Evolutionary conservation across 345 rosid species (phyloP).

Genomic region (Camelina neglecta): DNA sequence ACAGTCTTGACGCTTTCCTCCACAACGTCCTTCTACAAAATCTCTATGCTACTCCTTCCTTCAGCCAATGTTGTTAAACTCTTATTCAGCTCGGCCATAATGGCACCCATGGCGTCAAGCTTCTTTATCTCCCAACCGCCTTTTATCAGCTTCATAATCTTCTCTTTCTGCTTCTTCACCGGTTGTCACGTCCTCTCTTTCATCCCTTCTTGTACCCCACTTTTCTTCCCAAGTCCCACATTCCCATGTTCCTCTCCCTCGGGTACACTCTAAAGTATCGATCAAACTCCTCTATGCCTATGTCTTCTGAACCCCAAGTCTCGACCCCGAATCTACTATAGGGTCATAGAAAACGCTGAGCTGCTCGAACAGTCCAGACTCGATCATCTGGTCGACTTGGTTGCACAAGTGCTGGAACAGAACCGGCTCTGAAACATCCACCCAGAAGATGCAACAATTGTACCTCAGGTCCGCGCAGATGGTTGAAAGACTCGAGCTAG

Average conservation of each 20-base stretch:
- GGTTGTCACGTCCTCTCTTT: conserved; percentile 54
- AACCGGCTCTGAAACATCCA: conserved; percentile 43
- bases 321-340: conserved; percentile 36
- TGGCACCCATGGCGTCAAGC: conserved; percentile 64
- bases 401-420: conserved; percentile 46
- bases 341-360: conserved; percentile 49
- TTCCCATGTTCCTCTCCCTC: background rate
- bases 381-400: conserved; percentile 67
- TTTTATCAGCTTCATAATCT: conserved; percentile 56
- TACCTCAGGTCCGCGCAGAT: no score
- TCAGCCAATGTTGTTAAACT: conserved; percentile 52
- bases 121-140: conserved; percentile 62
- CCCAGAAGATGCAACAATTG: no score
- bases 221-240: conserved; percentile 29
- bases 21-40: no score
- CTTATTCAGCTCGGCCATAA: conserved; percentile 43
- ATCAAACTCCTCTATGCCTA: conserved; percentile 73
- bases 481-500: no score
- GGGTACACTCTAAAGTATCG: conserved; percentile 50
- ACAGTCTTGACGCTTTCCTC: no score
- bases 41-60: background rate
- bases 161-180: conserved; percentile 60
- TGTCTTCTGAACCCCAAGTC: conserved; percentile 60
- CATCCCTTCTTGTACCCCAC: conserved; percentile 43
- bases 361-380: conserved; percentile 63